Evolutionary conservation across 805 yeast species (phyloP), one percentile per base, ranked within the genome.

Genomic region (Zygotorulaspora florentina): DNA sequence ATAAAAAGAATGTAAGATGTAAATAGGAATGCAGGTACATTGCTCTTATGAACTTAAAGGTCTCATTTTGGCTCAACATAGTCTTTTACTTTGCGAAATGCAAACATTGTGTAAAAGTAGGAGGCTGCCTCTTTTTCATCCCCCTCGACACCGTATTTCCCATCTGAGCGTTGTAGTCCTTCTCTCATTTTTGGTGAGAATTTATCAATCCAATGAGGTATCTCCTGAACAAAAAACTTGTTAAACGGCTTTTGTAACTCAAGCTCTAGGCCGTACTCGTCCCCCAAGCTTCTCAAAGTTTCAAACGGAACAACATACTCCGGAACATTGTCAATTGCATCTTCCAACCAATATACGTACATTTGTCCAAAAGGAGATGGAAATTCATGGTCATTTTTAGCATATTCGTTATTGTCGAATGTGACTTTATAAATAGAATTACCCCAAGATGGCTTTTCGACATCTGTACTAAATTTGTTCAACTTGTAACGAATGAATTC

Each of bases 251-350:
- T 81, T 58, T 83, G 83, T 55, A 79, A 79, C 48, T 83, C 76
- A 47, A 93, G 67, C 46, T 80, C 83, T 51, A 91, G 66, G 11
- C 87, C 87, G 63, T 81, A 86, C 47, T 88, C 95, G 59, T 83
- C 87, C 36, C 96, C 95, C 44, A 91, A 68, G 45, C 83, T 79
- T 64, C 96, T 75, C 47, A 93, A 78, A 1, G 83, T 78, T 58
- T 91, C 97, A 66, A 93, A 89, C 1, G 97, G 98, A 6, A 93
- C 96, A 5, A 93, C 95, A 59, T 85, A 93, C 61, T 93, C 99
- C 0, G 98, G 98, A 18, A 93, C 96, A 57, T 93, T 83, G 51
- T 88, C 96, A 40, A 93, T 91, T 0, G 99, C 99, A 68, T 93
- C 99, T 53, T 81, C 81, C 47, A 93, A 69, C 68, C 73, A 87